Percentiles rank a stretch among this genome's conserved stretches.
These are phyloP conservation scores for Penicillium sp. DNA, from an alignment of 2,329 filamentous ascomycete species.

Conservation along the genomic window DNA sequence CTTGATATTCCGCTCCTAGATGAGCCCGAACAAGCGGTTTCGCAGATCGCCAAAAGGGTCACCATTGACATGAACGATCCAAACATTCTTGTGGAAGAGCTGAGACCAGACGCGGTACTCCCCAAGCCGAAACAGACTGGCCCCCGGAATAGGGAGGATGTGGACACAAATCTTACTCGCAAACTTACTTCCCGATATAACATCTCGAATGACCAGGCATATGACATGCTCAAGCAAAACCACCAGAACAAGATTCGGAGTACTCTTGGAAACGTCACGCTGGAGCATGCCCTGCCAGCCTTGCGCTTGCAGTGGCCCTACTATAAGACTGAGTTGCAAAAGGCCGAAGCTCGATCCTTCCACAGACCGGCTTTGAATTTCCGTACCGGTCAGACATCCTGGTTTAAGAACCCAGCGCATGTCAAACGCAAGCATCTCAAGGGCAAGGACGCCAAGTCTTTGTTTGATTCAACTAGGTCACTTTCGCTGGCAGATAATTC, in stretches of 20 bases:
- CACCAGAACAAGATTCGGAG: slow-evolving; percentile 95
- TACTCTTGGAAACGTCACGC: slow-evolving; percentile 85
- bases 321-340: slow-evolving; percentile 83
- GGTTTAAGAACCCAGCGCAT: slow-evolving; percentile 73
- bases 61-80: slow-evolving; percentile 88
- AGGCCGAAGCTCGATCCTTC: slow-evolving; percentile 77
- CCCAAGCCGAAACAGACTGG: slow-evolving; percentile 56
- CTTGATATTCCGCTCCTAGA: slow-evolving; percentile 76
- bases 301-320: slow-evolving; percentile 93
- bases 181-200: slow-evolving; percentile 86
- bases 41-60: slow-evolving; percentile 76
- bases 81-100: slow-evolving; percentile 80
- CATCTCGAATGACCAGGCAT: slow-evolving; percentile 93
- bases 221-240: slow-evolving; percentile 94
- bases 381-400: slow-evolving; percentile 70
- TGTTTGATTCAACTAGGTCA: slow-evolving; percentile 81
- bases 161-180: slow-evolving; percentile 73
- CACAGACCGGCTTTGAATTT: slow-evolving; percentile 82
- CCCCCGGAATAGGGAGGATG: slow-evolving; percentile 57
- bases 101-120: slow-evolving; percentile 66
- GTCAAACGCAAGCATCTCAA: slow-evolving; percentile 84
- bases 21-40: slow-evolving; percentile 76
- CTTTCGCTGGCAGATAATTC: slow-evolving; percentile 89
- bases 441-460: slow-evolving; percentile 75
- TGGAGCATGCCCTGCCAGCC: slow-evolving; percentile 93